These are phyloP conservation scores for Hymenoscyphus occultus DNA, from an alignment of 2,329 filamentous ascomycete genomes.

Conservation along the genomic window DNA sequence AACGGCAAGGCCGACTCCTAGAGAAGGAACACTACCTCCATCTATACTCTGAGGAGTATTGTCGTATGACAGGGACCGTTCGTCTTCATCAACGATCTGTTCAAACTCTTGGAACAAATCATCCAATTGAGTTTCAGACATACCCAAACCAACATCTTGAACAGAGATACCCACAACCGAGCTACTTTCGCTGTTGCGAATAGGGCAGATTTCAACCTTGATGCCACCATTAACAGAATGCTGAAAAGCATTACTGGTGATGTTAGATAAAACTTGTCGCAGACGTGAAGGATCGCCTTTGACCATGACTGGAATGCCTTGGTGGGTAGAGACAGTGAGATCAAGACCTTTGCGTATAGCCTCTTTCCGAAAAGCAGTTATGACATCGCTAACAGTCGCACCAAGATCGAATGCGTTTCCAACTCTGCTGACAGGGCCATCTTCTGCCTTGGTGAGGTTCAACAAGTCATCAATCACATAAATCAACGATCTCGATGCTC, in stretches of 20 bases:
- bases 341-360: slow-evolving; percentile 25
- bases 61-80: slow-evolving; percentile 10
- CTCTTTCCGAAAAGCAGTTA: slow-evolving; percentile 23
- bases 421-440: slow-evolving; percentile 11
- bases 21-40: slow-evolving; percentile 2
- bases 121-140: slow-evolving; percentile 29
- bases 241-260: slow-evolving; percentile 29
- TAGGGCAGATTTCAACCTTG: slow-evolving; percentile 26
- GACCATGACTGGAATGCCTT: slow-evolving; percentile 25
- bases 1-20: slow-evolving; percentile 24
- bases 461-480: slow-evolving; percentile 27
- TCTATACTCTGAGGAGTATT: slow-evolving; percentile 7
- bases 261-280: slow-evolving; percentile 25
- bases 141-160: slow-evolving; percentile 28
- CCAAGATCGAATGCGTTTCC: slow-evolving; percentile 25
- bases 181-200: slow-evolving; percentile 15
- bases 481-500: slow-evolving; percentile 25
- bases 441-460: slow-evolving; percentile 26
- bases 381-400: slow-evolving; percentile 20
- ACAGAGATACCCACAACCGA: slow-evolving; percentile 24
- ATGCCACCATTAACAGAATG: slow-evolving; percentile 23
- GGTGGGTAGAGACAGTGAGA: slow-evolving; percentile 22
- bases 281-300: slow-evolving; percentile 26
- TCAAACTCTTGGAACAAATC: slow-evolving; percentile 30
- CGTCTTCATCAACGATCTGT: slow-evolving; percentile 25